phyloP scores from a whole-genome alignment of 2,329 filamentous ascomycete species.

The Trichoderma sp. region DNA sequence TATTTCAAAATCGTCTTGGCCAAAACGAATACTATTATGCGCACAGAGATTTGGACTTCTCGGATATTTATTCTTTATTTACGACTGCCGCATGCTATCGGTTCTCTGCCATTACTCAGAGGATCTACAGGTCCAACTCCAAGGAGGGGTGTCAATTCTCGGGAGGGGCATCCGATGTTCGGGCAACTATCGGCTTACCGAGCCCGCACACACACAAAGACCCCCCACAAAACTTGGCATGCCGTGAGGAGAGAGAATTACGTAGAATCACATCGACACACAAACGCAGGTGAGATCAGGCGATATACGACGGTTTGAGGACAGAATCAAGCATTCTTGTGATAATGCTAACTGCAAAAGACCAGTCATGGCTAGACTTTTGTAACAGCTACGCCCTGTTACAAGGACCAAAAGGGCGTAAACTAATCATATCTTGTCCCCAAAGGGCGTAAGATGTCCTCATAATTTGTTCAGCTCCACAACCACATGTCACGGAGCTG shows the following conservation, averaged over 20 bases:
- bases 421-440: constrained; percentile 10
- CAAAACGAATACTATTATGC: background rate
- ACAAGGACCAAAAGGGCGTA: background rate
- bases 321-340: constrained; percentile 20
- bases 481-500: background rate
- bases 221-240: background rate
- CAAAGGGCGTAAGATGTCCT: constrained; percentile 20
- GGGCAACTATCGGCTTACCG: constrained; percentile 1
- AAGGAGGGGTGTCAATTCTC: background rate
- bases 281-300: background rate
- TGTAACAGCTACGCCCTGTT: constrained; percentile 11
- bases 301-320: constrained; percentile 6
- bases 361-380: constrained; percentile 7
- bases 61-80: background rate
- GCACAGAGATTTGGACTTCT: background rate
- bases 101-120: background rate
- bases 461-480: constrained; percentile 14
- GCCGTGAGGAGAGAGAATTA: background rate
- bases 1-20: background rate
- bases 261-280: constrained; percentile 12
- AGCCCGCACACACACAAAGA: background rate
- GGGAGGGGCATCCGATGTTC: constrained; percentile 2
- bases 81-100: background rate
- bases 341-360: constrained; percentile 22
- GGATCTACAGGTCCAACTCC: background rate